Percentiles rank a stretch among this genome's conserved stretches.
These are phyloP conservation scores for Coix lacrymajobi DNA, from an alignment of 176 grass and related monocot species.

Conservation along the genomic window DNA sequence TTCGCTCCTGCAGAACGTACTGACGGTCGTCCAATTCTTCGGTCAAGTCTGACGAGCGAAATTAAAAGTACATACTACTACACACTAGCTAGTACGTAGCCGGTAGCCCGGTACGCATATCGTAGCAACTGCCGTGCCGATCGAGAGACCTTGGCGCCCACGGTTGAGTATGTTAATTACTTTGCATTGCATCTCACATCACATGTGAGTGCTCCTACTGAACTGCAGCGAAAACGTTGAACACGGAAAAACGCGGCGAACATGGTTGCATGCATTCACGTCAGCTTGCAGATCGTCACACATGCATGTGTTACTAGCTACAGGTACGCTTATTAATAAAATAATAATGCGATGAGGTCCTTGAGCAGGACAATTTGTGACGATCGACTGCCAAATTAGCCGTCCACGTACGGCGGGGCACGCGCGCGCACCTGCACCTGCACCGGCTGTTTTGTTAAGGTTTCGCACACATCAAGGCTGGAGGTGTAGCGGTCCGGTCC, in stretches of 20 bases:
- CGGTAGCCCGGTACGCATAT: not conserved
- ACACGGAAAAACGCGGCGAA: not conserved
- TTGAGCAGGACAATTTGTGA: not conserved
- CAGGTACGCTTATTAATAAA: too few species aligned
- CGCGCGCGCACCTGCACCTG: not conserved
- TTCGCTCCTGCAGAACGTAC: not conserved
- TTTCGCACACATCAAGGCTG: conserved; percentile 5
- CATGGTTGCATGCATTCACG: not conserved
- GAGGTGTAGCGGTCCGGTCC: not conserved
- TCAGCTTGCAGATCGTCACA: not conserved
- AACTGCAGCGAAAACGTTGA: conserved; percentile 28
- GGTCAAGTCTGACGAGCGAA: conserved; percentile 7
- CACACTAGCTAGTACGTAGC: too few species aligned
- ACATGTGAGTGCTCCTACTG: not conserved
- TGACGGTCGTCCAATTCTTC: not conserved
- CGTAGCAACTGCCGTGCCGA: not conserved
- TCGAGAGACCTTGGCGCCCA: not conserved
- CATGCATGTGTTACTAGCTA: too few species aligned
- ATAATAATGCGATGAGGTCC: too few species aligned
- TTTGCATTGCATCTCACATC: not conserved
- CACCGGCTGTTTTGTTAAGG: not conserved
- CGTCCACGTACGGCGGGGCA: not conserved
- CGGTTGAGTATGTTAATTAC: not conserved
- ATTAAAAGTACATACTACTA: not conserved
- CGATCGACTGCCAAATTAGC: conserved; percentile 13